Percentiles rank a stretch among this genome's conserved stretches.
phyloP scores from a whole-genome alignment of 768 basidiomycete genomes.

The Kwoniella mangroviensis region DNA sequence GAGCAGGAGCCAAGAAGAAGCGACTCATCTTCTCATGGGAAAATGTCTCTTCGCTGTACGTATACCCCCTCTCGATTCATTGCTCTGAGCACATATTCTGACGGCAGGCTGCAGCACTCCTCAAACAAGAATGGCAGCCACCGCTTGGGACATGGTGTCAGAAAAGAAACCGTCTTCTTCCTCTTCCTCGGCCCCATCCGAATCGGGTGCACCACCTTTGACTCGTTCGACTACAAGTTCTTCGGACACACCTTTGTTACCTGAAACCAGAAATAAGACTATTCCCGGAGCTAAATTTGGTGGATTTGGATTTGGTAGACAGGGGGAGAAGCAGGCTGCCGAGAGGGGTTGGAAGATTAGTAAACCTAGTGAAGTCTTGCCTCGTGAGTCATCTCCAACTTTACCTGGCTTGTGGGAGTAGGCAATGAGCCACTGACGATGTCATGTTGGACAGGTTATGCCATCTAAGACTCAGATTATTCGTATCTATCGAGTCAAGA shows the following conservation, averaged over 20 bases:
- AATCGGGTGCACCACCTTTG: slow-evolving; percentile 1
- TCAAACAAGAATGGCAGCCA: slow-evolving; percentile 51
- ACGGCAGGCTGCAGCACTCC: slow-evolving; percentile 34
- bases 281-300: slow-evolving; percentile 46
- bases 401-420: neutral
- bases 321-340: slow-evolving; percentile 74
- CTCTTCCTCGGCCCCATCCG: slow-evolving; percentile 1
- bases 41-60: slow-evolving; percentile 54
- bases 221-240: slow-evolving; percentile 9
- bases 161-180: slow-evolving; percentile 29
- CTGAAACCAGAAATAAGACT: slow-evolving; percentile 20
- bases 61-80: neutral
- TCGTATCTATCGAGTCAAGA: neutral
- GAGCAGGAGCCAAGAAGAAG: slow-evolving; percentile 58
- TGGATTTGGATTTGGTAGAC: slow-evolving; percentile 77
- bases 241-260: slow-evolving; percentile 38
- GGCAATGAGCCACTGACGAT: neutral
- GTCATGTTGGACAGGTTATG: neutral
- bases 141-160: slow-evolving; percentile 52
- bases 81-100: neutral
- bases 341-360: slow-evolving; percentile 62
- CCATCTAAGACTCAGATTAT: neutral
- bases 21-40: slow-evolving; percentile 55
- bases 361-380: slow-evolving; percentile 48
- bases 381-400: slow-evolving; percentile 38